Evolutionary conservation across 148 eudicot genomes (phyloP).

Genomic region (Vaccinium myrtillus): DNA sequence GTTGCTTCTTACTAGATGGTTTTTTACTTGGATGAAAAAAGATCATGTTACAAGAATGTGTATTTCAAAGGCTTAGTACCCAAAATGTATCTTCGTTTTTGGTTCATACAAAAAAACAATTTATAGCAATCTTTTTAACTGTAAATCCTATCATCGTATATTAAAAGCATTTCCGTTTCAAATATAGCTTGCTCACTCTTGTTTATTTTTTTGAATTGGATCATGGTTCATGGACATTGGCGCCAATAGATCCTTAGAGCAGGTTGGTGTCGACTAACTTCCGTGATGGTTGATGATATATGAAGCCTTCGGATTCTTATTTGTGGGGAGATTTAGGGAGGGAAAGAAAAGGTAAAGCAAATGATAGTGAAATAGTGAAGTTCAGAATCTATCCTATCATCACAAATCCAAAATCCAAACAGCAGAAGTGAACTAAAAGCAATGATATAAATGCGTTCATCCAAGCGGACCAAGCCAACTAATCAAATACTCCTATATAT

Average conservation of each 20-base stretch:
- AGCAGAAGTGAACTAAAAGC: background rate
- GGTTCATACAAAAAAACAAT: background rate
- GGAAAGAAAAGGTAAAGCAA: background rate
- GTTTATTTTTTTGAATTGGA: background rate
- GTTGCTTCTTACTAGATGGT: constrained; percentile 22
- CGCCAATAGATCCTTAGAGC: background rate
- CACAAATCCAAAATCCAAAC: background rate
- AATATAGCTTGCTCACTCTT: background rate
- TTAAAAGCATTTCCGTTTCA: background rate
- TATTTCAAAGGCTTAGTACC: background rate
- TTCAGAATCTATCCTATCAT: background rate
- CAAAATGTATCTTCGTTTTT: background rate
- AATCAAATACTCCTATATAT: background rate
- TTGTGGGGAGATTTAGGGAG: background rate
- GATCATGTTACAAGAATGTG: background rate
- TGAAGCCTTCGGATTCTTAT: background rate
- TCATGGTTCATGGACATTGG: background rate
- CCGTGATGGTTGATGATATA: background rate
- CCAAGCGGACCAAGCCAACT: background rate
- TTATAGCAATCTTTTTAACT: background rate
- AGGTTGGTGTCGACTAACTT: background rate
- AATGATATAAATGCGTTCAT: background rate
- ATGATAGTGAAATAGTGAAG: background rate
- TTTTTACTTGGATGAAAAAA: background rate
- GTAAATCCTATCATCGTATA: background rate